Percentiles rank a stretch among this genome's conserved stretches.
These are phyloP conservation scores for Globisporangium uncinulatum DNA, from an alignment of 352 stramenopile genomes.

Conservation along the genomic window DNA sequence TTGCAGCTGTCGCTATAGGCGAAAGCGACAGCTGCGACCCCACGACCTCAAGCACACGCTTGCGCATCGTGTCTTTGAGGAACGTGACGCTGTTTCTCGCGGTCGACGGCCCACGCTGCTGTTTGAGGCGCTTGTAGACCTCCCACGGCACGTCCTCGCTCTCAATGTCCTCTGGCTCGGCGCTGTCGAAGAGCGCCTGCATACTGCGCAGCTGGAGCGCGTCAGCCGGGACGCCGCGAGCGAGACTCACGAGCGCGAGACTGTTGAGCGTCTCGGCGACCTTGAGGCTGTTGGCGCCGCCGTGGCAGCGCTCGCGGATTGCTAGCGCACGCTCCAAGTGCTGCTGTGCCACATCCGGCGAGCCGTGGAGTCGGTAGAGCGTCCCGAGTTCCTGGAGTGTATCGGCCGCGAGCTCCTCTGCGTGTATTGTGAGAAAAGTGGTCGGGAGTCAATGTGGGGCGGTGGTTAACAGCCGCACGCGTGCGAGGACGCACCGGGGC, in stretches of 20 bases:
- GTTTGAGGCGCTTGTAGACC: conserved; percentile 70
- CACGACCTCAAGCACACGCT: conserved; percentile 36
- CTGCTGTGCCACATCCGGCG: conserved; percentile 44
- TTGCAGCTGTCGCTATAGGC: background rate
- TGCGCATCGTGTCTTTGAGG: conserved; percentile 57
- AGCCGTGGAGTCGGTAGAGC: conserved; percentile 54
- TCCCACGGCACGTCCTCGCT: conserved; percentile 76
- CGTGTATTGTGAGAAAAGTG: background rate
- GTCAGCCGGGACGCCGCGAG: conserved; percentile 37
- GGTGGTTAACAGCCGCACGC: background rate
- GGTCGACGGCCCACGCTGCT: conserved; percentile 54
- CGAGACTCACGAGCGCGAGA: conserved; percentile 45
- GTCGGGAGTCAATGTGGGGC: background rate
- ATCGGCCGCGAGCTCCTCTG: conserved; percentile 56
- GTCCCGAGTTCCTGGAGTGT: conserved; percentile 62
- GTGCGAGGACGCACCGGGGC: conserved; percentile 27
- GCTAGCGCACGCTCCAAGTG: conserved; percentile 51
- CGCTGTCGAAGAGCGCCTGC: conserved; percentile 36
- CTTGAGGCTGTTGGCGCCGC: conserved; percentile 49
- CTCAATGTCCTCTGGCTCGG: conserved; percentile 63
- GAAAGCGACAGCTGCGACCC: background rate
- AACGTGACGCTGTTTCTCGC: conserved; percentile 56
- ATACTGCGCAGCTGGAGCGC: conserved; percentile 55
- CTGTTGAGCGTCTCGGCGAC: conserved; percentile 80
- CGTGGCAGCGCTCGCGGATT: conserved; percentile 35